Evolutionary conservation across 805 yeast genomes (phyloP).

Genomic region (Brettanomyces bruxellensis): DNA sequence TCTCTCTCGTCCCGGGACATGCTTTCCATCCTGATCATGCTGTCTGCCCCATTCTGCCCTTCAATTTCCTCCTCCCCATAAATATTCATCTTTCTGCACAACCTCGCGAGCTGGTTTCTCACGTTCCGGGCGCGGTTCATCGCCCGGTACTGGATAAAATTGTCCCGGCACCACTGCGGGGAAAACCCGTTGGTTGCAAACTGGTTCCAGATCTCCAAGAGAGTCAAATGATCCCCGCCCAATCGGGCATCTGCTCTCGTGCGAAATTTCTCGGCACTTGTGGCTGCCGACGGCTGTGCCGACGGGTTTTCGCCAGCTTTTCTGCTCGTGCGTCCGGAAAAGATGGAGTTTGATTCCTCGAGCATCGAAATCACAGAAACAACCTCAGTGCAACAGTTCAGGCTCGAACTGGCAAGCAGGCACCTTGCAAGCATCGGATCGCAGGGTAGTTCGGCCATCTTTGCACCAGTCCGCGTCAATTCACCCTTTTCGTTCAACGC

Average conservation of each 20-base stretch:
- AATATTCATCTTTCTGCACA: constrained; percentile 49
- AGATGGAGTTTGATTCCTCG: constrained; percentile 65
- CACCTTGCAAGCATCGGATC: constrained; percentile 85
- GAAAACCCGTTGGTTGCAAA: constrained; percentile 68
- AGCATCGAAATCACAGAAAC: constrained; percentile 75
- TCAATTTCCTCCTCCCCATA: constrained; percentile 9
- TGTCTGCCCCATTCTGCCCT: background rate
- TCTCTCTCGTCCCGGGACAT: constrained; percentile 13
- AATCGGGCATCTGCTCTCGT: constrained; percentile 11
- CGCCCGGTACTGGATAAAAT: constrained; percentile 69
- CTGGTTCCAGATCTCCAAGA: constrained; percentile 65
- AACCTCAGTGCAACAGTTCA: constrained; percentile 58
- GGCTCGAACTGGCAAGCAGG: constrained; percentile 51
- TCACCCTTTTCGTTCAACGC: constrained; percentile 77
- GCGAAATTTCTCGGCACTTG: background rate
- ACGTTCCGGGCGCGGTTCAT: constrained; percentile 61
- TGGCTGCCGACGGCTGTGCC: background rate
- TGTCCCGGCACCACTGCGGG: constrained; percentile 76
- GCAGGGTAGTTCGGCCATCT: constrained; percentile 88
- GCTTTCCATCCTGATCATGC: too few relatives aligned
- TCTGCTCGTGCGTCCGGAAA: constrained; percentile 61
- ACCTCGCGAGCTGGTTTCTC: constrained; percentile 53
- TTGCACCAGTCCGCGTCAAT: constrained; percentile 66
- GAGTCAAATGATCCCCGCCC: constrained; percentile 73
- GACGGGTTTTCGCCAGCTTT: constrained; percentile 39